A percentile compares a stretch with the other conserved stretches of the same genome.
Evolutionary conservation across 441 rosid species (phyloP).

Genomic region (Corymbia calophylla): DNA sequence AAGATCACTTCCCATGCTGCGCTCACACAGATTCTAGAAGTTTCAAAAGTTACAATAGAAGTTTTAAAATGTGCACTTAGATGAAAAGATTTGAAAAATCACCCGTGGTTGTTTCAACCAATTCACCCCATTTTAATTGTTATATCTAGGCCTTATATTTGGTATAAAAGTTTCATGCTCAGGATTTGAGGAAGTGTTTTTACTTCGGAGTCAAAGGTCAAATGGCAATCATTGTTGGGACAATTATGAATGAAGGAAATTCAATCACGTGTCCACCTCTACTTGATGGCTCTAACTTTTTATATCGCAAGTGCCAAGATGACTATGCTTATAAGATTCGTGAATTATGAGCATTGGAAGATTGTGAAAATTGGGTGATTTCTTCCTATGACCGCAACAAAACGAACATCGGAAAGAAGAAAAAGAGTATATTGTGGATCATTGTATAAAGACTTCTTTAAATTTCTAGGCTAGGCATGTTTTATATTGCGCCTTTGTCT

Average conservation of each 20-base stretch:
- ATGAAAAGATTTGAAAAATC: neutral
- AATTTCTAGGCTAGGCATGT: too few species aligned
- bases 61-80: neutral
- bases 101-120: too few species aligned
- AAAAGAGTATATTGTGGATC: neutral
- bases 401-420: neutral
- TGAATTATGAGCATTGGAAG: too few species aligned
- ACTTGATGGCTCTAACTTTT: neutral
- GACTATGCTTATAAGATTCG: neutral
- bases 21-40: neutral
- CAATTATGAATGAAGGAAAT: neutral
- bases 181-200: too few species aligned
- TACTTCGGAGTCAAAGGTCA: too few species aligned
- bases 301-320: neutral
- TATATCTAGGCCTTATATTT: too few species aligned
- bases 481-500: too few species aligned
- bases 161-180: too few species aligned
- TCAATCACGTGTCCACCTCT: neutral
- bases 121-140: too few species aligned
- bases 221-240: neutral
- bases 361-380: too few species aligned
- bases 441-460: neutral
- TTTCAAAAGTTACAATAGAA: neutral
- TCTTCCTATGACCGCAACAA: too few species aligned
- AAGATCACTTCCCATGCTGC: neutral